phyloP scores from a whole-genome alignment of 164 flowering plant species.

The Euptelea pleiosperma region DNA sequence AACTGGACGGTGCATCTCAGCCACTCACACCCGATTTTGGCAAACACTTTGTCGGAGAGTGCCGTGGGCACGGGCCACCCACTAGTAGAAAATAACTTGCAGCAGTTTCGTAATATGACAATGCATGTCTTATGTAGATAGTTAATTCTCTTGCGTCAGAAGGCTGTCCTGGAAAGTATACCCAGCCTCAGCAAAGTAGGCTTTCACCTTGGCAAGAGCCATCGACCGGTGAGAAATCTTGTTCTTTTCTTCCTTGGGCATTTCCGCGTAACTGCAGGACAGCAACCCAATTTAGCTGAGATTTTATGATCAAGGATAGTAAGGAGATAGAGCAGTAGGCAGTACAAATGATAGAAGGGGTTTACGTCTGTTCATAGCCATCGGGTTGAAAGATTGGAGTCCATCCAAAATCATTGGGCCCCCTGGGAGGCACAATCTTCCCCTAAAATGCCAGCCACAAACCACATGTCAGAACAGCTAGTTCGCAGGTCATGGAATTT shows the following conservation, averaged over 20 bases:
- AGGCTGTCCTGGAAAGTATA: constrained; percentile 12
- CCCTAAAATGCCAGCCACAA: constrained; percentile 47
- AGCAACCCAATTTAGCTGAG: no score
- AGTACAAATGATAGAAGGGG: neutral
- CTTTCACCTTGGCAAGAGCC: constrained; percentile 66
- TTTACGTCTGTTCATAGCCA: constrained; percentile 87
- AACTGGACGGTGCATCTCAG: no score
- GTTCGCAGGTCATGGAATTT: neutral
- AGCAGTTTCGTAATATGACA: no score
- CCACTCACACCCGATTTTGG: no score
- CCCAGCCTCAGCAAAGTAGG: constrained; percentile 44
- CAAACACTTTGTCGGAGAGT: no score
- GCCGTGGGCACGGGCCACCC: no score
- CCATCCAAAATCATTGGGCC: constrained; percentile 96
- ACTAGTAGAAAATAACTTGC: no score
- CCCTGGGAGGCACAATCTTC: constrained; percentile 80
- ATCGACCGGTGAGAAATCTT: constrained; percentile 67
- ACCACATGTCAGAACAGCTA: constrained; percentile 1
- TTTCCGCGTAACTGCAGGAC: constrained; percentile 78
- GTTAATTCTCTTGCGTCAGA: no score
- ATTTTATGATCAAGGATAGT: neutral
- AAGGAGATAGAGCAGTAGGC: neutral
- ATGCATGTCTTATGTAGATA: no score
- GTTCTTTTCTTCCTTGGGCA: constrained; percentile 82
- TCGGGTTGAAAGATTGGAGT: constrained; percentile 97